Evolutionary conservation across 2,329 filamentous ascomycete genomes (phyloP), one percentile per base, ranked within the genome.

Genomic region (Pseudogymnoascus verrucosus): DNA sequence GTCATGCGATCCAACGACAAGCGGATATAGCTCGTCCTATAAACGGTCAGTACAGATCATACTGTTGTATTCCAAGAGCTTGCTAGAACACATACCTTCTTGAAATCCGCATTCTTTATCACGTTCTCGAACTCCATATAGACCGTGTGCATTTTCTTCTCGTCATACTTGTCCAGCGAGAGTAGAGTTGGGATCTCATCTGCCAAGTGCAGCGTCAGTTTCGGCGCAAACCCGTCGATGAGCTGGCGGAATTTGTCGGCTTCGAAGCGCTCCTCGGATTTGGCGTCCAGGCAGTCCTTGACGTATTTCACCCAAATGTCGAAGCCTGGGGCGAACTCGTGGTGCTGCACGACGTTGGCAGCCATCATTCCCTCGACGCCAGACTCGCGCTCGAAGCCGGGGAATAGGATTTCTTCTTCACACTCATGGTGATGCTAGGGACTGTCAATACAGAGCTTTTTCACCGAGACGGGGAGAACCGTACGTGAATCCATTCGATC

Each of bases 291-390:
- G 1, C 76, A 69, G 8, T 64, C 69, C 1, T 68, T 64, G 7
- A 76, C 60, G 65, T 78, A 79, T 4, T 51, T 65, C 14, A 66
- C 66, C 28, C 76, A 76, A 0, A 60, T 60, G 0, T 72, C 68
- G 2, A 80, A 62, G 0, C 77, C 76, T 0, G 67, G 67, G 14
- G 75, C 71, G 63, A 80, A 80, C 1, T 69, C 68, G 7, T 72
- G 69, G 65, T 80, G 78, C 62, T 80, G 77, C 16, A 74, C 73
- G 2, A 79, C 69, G 65, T 77, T 80, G 51, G 64, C 68, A 12
- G 76, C 75, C 77, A 79, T 79, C 23, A 78, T 65, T 0, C 74
- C 75, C 40, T 69, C 67, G 10, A 74, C 71, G 0, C 73, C 76
- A 3, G 72, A 65, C 21, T 76, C 62, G 37, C 68, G 64, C 64